These are phyloP conservation scores for Lizonia empirigonia DNA, from an alignment of 2,329 filamentous ascomycete genomes.

Conservation along the genomic window DNA sequence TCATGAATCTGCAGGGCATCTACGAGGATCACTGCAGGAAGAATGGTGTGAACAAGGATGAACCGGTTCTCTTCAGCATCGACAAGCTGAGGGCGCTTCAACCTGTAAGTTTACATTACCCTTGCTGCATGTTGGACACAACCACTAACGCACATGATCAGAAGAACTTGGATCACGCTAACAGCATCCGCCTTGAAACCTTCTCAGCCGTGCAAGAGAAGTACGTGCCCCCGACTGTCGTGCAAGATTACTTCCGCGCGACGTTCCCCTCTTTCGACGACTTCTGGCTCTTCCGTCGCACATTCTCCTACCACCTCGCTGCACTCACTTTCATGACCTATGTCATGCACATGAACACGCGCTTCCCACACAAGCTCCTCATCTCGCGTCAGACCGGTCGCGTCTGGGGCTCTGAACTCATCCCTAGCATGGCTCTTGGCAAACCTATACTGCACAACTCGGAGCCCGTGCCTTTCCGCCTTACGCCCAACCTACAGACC, in stretches of 20 bases:
- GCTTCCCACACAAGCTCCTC: constrained; percentile 93
- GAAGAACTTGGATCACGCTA: constrained; percentile 71
- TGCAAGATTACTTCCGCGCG: constrained; percentile 85
- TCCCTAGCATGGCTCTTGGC: constrained; percentile 82
- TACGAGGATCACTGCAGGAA: constrained; percentile 96
- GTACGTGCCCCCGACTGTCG: constrained; percentile 82
- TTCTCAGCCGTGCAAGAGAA: constrained; percentile 93
- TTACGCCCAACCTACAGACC: constrained; percentile 94
- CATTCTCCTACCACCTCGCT: constrained; percentile 95
- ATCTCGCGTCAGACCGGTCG: constrained; percentile 87
- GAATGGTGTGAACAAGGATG: constrained; percentile 87
- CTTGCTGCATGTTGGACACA: constrained; percentile 18
- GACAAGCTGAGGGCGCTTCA: constrained; percentile 81
- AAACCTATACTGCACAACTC: constrained; percentile 94
- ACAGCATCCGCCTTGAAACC: constrained; percentile 83
- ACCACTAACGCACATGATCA: constrained; percentile 45
- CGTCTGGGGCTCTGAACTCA: constrained; percentile 94
- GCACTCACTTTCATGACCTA: constrained; percentile 98
- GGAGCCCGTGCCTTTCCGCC: constrained; percentile 94
- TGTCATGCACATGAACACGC: constrained; percentile 94
- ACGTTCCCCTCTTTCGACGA: constrained; percentile 88
- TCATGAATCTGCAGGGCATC: constrained; percentile 90
- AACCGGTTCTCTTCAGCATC: constrained; percentile 92
- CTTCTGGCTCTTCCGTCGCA: constrained; percentile 97
- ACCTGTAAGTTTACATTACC: constrained; percentile 34